Evolutionary conservation across 2,329 filamentous ascomycete genomes (phyloP), one percentile per base, ranked within the genome.

Genomic region (Plenodomus tracheiphilus): DNA sequence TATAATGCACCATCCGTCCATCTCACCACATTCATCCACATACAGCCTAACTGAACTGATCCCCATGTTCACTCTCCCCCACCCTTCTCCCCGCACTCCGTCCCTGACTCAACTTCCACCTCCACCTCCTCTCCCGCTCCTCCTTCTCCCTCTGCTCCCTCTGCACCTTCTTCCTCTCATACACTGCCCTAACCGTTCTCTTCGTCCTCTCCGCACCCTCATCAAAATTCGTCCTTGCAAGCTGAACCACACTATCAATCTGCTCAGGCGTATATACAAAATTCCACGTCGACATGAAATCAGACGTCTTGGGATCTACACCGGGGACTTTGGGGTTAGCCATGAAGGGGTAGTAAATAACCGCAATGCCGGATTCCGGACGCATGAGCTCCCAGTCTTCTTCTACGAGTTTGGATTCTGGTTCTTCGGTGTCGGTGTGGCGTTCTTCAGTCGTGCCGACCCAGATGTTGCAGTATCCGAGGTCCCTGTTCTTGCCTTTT

Each of bases 251-350:
- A 20, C 84, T 83, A 61, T 97, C 92, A 43, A 99, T 85, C 71
- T 99, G 87, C 48, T 94, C 86, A 0, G 91, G 87, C 2, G 89
- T 95, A 71, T 97, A 99, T 22, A 97, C 86, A 69, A 97, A 97
- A 69, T 99, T 99, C 94, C 94, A 99, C 0, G 94, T 99, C 59
- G 85, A 90, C 77, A 97, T 85, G 73, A 91, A 97, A 51, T 96
- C 91, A 44, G 84, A 88, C 2, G 82, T 83, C 19, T 86, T 85
- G 0, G 94, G 94, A 59, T 96, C 88, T n/a, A 97, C 87, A 37
- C 84, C 88, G 0, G 86, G 82, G 0, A 91, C 87, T 51, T 87
- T 87, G 0, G 86, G 81, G 69, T 99, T 97, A 21, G 87, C 83
- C 13, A 97, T 78, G 53, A 97, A 86, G 0, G 94, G 94, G 64